A percentile compares a stretch with the other conserved stretches of the same genome.
phyloP scores from a whole-genome alignment of 2,329 filamentous ascomycete species.

The Penicillium sp. region DNA sequence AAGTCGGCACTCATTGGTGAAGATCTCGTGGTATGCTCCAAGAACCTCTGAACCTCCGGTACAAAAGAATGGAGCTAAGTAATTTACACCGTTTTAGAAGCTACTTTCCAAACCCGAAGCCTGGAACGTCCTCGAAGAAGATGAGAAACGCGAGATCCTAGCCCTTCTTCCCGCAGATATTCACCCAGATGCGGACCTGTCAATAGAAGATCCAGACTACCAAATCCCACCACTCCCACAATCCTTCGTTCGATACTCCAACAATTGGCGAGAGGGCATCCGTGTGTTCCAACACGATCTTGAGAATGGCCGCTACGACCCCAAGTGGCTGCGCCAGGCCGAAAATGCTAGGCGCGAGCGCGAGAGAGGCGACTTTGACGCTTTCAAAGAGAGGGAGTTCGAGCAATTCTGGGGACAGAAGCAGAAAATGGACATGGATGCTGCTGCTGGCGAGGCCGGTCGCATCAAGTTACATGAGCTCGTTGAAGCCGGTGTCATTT shows the following conservation, averaged over 20 bases:
- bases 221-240: conserved; percentile 39
- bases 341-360: conserved; percentile 50
- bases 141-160: conserved; percentile 40
- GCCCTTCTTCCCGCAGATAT: conserved; percentile 40
- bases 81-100: conserved; percentile 27
- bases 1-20: conserved; percentile 35
- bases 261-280: conserved; percentile 50
- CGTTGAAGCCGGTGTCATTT: conserved; percentile 34
- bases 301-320: conserved; percentile 51
- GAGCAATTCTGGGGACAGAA: conserved; percentile 57
- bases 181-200: conserved; percentile 30
- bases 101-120: conserved; percentile 38
- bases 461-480: conserved; percentile 38
- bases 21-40: conserved; percentile 36
- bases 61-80: neutral
- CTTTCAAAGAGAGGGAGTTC: conserved; percentile 51
- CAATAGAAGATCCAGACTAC: conserved; percentile 25
- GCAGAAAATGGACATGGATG: conserved; percentile 32
- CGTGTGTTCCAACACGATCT: conserved; percentile 55
- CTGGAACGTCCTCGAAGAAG: conserved; percentile 41
- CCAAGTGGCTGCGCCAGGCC: conserved; percentile 54
- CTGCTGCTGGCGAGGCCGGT: conserved; percentile 41
- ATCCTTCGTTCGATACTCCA: conserved; percentile 42
- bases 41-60: neutral
- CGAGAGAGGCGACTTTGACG: conserved; percentile 52